These are phyloP conservation scores for Nicotiana attenuata DNA, from an alignment of 257 asterid genomes.

Conservation along the genomic window DNA sequence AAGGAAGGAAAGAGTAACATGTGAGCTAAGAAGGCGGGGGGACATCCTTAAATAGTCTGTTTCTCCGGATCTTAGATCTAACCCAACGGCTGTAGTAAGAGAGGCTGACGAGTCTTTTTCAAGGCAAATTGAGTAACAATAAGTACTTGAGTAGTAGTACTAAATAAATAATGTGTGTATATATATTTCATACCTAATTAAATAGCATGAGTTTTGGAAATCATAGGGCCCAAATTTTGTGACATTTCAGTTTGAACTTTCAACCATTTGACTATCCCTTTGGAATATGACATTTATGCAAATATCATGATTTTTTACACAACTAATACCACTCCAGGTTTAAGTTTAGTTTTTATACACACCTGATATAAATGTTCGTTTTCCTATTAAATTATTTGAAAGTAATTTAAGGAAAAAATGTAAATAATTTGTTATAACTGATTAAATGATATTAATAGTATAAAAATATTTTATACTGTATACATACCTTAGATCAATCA, in stretches of 20 bases:
- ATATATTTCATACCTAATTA: neutral
- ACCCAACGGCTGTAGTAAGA: neutral
- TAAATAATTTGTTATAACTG: too few species aligned
- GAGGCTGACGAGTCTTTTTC: neutral
- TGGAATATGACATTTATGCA: neutral
- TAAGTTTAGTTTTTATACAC: too few species aligned
- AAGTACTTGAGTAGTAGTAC: too few species aligned
- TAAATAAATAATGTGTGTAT: too few species aligned
- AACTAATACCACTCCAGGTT: too few species aligned
- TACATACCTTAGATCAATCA: too few species aligned
- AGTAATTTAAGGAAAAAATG: too few species aligned
- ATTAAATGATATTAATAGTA: too few species aligned
- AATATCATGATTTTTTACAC: too few species aligned
- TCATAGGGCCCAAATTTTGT: neutral
- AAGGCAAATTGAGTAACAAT: neutral
- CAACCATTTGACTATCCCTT: neutral
- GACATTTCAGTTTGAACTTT: neutral
- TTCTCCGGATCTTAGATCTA: neutral
- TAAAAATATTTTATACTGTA: too few species aligned
- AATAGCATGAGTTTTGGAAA: neutral
- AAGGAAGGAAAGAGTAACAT: slow-evolving; percentile 12
- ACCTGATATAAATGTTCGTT: too few species aligned
- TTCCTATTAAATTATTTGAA: too few species aligned
- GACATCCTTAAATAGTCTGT: neutral
- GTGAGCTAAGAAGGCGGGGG: slow-evolving; percentile 19